phyloP scores from a whole-genome alignment of 2,329 filamentous ascomycete species.

The Orbilia javanica region DNA sequence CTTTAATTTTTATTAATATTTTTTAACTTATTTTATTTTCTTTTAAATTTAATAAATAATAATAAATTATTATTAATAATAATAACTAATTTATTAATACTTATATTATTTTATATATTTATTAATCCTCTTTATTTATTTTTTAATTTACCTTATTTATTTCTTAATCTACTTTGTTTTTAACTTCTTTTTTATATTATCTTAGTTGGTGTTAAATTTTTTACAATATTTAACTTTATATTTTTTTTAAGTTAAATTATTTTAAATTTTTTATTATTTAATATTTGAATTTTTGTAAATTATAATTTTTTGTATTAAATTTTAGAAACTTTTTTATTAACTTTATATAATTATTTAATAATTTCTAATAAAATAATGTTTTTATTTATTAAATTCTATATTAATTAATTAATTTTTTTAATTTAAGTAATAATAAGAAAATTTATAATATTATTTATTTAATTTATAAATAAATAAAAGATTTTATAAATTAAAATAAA shows the following conservation, averaged over 20 bases:
- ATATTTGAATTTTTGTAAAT: not conserved
- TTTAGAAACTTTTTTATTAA: not conserved
- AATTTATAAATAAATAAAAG: not conserved
- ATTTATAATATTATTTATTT: not conserved
- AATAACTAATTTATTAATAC: not conserved
- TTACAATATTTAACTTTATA: not conserved
- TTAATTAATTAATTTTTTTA: not conserved
- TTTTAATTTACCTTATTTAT: not conserved
- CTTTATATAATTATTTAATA: not conserved
- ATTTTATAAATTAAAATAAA: not conserved
- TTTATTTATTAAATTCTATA: not conserved
- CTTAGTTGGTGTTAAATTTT: not conserved
- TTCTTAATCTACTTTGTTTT: not conserved
- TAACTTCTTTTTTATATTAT: slow-evolving; percentile 1
- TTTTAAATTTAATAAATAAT: not conserved
- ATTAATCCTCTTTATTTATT: not conserved
- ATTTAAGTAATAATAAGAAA: not conserved
- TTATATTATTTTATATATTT: not conserved
- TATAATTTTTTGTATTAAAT: not conserved
- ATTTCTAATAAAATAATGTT: not conserved
- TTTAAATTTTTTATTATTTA: not conserved
- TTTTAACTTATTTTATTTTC: slow-evolving; percentile 3
- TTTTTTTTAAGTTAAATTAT: not conserved
- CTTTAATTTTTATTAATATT: not conserved
- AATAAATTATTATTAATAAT: not conserved